These are phyloP conservation scores for Irpex sp. DNA, from an alignment of 1,284 basidiomycete species.

Conservation along the genomic window DNA sequence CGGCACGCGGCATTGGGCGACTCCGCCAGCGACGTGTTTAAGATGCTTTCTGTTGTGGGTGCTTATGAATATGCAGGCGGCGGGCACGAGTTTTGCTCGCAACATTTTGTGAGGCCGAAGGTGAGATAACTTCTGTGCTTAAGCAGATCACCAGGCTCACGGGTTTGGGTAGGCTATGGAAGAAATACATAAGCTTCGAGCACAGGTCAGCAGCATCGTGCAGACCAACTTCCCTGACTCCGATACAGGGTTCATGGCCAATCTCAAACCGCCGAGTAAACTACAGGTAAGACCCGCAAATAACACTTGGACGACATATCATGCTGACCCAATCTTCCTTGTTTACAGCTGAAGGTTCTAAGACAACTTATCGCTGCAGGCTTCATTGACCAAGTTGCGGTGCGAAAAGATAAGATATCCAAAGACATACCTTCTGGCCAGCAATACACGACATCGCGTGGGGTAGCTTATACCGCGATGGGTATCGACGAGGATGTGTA, in stretches of 20 bases:
- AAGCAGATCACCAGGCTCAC: background rate
- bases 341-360: conserved; percentile 78
- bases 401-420: conserved; percentile 82
- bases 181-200: conserved; percentile 96
- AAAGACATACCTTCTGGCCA: conserved; percentile 54
- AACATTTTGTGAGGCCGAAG: conserved; percentile 92
- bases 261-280: conserved; percentile 69
- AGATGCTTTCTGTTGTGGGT: conserved; percentile 87
- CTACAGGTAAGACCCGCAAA: conserved; percentile 53
- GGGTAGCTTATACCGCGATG: conserved; percentile 83
- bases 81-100: conserved; percentile 76
- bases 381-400: conserved; percentile 95
- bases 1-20: conserved; percentile 80
- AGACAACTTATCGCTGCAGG: conserved; percentile 87
- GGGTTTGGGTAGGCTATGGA: conserved; percentile 80
- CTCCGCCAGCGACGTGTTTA: conserved; percentile 87
- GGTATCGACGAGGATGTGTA: conserved; percentile 87
- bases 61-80: conserved; percentile 93
- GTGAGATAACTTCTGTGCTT: conserved; percentile 36
- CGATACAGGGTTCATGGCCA: conserved; percentile 54
- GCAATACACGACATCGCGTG: conserved; percentile 73
- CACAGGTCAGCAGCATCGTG: conserved; percentile 86
- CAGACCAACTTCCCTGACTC: conserved; percentile 63
- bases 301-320: background rate
- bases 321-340: background rate